These are phyloP conservation scores for Pleurotus salmoneostramineus DNA, from an alignment of 768 basidiomycete species.

Conservation along the genomic window DNA sequence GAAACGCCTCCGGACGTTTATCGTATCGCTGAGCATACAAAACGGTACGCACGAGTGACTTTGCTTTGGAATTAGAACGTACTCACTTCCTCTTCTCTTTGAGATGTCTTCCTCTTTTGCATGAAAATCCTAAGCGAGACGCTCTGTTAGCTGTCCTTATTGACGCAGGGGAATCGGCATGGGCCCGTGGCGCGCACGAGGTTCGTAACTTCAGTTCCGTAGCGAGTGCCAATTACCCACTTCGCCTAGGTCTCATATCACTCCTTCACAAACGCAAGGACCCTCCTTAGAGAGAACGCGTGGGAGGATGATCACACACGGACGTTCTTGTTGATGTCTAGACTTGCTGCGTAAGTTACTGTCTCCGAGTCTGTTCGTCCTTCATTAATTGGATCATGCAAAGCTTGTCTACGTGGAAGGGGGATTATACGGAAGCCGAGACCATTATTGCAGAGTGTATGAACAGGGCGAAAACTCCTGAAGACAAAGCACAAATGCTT, in stretches of 20 bases:
- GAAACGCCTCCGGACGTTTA: slow-evolving; percentile 60
- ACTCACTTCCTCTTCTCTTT: too few species aligned
- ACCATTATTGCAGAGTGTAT: slow-evolving; percentile 52
- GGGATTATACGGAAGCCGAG: slow-evolving; percentile 52
- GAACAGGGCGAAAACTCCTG: slow-evolving; percentile 39
- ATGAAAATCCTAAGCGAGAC: slow-evolving; percentile 57
- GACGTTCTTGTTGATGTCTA: slow-evolving; percentile 50
- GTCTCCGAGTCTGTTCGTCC: not conserved
- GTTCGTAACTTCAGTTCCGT: slow-evolving; percentile 25
- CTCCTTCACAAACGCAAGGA: slow-evolving; percentile 56
- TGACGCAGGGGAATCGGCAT: slow-evolving; percentile 68
- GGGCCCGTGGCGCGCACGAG: slow-evolving; percentile 73
- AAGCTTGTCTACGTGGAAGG: slow-evolving; percentile 66
- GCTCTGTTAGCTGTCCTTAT: slow-evolving; percentile 58
- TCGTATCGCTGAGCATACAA: slow-evolving; percentile 67
- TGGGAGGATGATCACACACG: slow-evolving; percentile 46
- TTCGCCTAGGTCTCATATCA: slow-evolving; percentile 52
- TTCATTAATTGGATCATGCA: not conserved
- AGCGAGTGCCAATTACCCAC: not conserved
- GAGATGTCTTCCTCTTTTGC: slow-evolving; percentile 61
- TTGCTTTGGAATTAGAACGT: not conserved
- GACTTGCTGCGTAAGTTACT: slow-evolving; percentile 56
- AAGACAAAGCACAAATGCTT: slow-evolving; percentile 53
- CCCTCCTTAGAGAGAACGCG: slow-evolving; percentile 47
- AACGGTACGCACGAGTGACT: slow-evolving; percentile 33